phyloP scores from a whole-genome alignment of 75 land plant species.

The Sequoiadendron giganteum region DNA sequence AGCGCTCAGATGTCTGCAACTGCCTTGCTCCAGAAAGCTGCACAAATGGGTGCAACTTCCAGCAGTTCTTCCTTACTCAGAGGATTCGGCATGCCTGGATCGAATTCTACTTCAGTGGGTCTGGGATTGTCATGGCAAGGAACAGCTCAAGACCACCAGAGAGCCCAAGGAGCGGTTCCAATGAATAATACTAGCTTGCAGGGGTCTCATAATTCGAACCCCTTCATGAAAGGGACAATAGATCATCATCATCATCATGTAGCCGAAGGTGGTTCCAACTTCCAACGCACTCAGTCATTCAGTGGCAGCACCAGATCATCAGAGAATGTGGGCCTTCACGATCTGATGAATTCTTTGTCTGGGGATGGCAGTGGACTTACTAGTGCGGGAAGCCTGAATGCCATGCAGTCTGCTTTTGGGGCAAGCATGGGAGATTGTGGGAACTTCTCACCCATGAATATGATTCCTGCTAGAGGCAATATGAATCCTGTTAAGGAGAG shows the following conservation, averaged over 20 bases:
- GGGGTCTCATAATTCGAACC: background rate
- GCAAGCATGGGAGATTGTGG: slow-evolving; percentile 1
- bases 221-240: background rate
- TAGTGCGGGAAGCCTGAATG: background rate
- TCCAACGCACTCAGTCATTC: background rate
- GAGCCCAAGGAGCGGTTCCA: background rate
- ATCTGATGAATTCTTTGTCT: slow-evolving; percentile 14
- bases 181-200: background rate
- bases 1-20: slow-evolving; percentile 46
- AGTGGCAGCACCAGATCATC: slow-evolving; percentile 1
- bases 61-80: slow-evolving; percentile 20
- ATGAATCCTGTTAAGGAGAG: background rate
- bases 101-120: slow-evolving; percentile 5
- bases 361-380: slow-evolving; percentile 1
- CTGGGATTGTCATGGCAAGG: slow-evolving; percentile 12
- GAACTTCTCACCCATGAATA: background rate
- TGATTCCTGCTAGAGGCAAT: background rate
- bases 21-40: slow-evolving; percentile 48
- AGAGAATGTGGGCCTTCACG: slow-evolving; percentile 11
- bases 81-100: slow-evolving; percentile 20
- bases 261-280: slow-evolving; percentile 1
- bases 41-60: slow-evolving; percentile 40
- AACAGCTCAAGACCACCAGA: slow-evolving; percentile 1
- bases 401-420: slow-evolving; percentile 3
- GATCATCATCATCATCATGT: background rate